These are phyloP conservation scores for Pyricularia pennisetigena DNA, from an alignment of 2,329 filamentous ascomycete genomes.

Conservation along the genomic window DNA sequence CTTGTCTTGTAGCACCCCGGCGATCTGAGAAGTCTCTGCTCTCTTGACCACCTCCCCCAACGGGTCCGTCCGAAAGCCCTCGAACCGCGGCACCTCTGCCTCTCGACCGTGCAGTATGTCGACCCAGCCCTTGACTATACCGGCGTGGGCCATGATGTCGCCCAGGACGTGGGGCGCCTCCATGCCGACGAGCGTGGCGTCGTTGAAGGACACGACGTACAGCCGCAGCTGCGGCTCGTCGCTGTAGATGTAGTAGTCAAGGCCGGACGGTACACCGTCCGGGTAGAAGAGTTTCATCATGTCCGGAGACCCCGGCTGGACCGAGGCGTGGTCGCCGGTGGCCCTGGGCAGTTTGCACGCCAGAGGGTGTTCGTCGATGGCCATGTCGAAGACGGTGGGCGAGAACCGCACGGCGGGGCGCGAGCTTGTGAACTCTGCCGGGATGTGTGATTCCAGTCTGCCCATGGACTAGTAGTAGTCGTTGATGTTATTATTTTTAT, in stretches of 20 bases:
- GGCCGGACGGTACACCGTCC: background rate
- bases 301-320: background rate
- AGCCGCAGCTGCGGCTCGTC: slow-evolving; percentile 31
- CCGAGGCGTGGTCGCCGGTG: background rate
- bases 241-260: slow-evolving; percentile 24
- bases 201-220: slow-evolving; percentile 30
- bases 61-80: slow-evolving; percentile 21
- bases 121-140: slow-evolving; percentile 33
- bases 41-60: background rate
- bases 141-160: slow-evolving; percentile 31
- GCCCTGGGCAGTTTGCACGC: slow-evolving; percentile 20
- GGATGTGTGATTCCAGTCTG: slow-evolving; percentile 22
- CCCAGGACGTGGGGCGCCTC: slow-evolving; percentile 34
- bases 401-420: slow-evolving; percentile 25
- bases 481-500: too few relatives aligned
- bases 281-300: slow-evolving; percentile 8
- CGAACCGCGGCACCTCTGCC: slow-evolving; percentile 23
- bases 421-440: slow-evolving; percentile 21
- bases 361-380: slow-evolving; percentile 23
- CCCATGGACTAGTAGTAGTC: background rate
- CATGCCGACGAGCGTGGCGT: slow-evolving; percentile 28
- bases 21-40: too few relatives aligned
- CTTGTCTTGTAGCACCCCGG: slow-evolving; percentile 6
- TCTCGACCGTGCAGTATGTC: slow-evolving; percentile 29
- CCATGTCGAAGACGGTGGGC: slow-evolving; percentile 19